These are phyloP conservation scores for Scopulariopsis brevicaulis DNA, from an alignment of 2,329 filamentous ascomycete species.

Conservation along the genomic window DNA sequence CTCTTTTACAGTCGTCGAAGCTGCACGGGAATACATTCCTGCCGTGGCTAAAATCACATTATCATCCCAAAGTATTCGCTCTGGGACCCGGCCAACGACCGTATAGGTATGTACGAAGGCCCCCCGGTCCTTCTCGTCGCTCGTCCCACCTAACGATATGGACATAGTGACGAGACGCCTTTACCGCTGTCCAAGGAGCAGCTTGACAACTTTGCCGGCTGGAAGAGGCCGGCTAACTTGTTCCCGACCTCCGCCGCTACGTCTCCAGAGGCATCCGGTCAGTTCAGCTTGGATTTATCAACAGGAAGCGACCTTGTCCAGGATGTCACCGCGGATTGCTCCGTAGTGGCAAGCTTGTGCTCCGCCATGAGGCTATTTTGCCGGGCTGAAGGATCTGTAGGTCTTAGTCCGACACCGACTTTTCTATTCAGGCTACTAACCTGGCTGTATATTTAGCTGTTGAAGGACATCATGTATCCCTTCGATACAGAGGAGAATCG, in stretches of 20 bases:
- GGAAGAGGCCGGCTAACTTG: slow-evolving; percentile 67
- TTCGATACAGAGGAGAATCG: slow-evolving; percentile 46
- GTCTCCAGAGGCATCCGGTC: slow-evolving; percentile 36
- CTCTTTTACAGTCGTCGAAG: slow-evolving; percentile 65
- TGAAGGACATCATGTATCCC: slow-evolving; percentile 59
- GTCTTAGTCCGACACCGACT: slow-evolving; percentile 9
- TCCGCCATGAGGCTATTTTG: slow-evolving; percentile 62
- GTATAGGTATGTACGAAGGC: slow-evolving; percentile 47
- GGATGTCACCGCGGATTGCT: slow-evolving; percentile 92
- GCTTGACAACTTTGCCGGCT: slow-evolving; percentile 64
- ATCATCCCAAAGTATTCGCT: slow-evolving; percentile 50
- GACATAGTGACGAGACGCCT: slow-evolving; percentile 50
- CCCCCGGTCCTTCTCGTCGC: not conserved
- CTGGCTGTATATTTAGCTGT: not conserved
- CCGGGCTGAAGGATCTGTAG: slow-evolving; percentile 57
- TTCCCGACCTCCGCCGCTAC: slow-evolving; percentile 24
- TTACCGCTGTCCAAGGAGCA: slow-evolving; percentile 69
- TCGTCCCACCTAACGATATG: slow-evolving; percentile 10
- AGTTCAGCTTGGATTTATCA: slow-evolving; percentile 36
- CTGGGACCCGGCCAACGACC: slow-evolving; percentile 30
- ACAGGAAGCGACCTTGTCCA: slow-evolving; percentile 75
- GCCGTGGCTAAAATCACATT: slow-evolving; percentile 61
- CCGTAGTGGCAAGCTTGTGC: slow-evolving; percentile 90
- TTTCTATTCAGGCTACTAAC: not conserved
- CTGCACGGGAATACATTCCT: slow-evolving; percentile 78